Base-by-base conservation (phyloP, 257 asterid genomes). In the Gardenia jasminoides region DNA sequence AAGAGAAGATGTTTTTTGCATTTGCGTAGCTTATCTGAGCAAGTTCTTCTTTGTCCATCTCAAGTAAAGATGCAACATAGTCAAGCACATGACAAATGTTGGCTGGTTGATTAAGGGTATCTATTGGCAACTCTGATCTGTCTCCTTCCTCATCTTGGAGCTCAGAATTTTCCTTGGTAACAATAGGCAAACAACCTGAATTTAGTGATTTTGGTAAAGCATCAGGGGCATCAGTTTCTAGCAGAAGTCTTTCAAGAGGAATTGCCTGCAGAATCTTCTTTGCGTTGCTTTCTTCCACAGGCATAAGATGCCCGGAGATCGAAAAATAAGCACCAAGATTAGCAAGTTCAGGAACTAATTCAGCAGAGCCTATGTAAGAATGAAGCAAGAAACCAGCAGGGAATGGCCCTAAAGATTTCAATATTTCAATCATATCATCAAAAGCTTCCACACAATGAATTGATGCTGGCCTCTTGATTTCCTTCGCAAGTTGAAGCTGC, bases 91-190 rank as follows among this genome's bases (percentile, higher is more conserved):
- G 87, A 77, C 80, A 91, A 70, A 92, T 91, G 71, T 93, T 93
- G 48, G 93, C 97, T 0, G 98, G 96, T 86, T 92, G 98, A 78
- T 93, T 91, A 12, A 85, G 83, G 72, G 71, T 85, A 78, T 83
- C 89, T 39, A 78, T 19, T 56, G n/a, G 26, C 62, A 56, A 56
- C 62, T 56, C 19, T 52, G 59, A 52, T 52, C 22, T 19, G 10
- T 56, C 26, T 2, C 26, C 62, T 56, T 19, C 62, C n/a, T 56
- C 62, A 56, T 19, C 62, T 56, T 56, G 4, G 62, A 19, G n/a
- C 5, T 3, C 26, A 56, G 26, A 56, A 4, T 1, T 3, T 16
- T 56, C 20, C 62, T 56, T 78, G 1, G 83, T 11, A 67, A 43
- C 72, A 36, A 31, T 17, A 30, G 70, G 44, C 22, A 70, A 70